Base-by-base conservation (phyloP, 1,139 yeast species). In the Pichia sp. region DNA sequence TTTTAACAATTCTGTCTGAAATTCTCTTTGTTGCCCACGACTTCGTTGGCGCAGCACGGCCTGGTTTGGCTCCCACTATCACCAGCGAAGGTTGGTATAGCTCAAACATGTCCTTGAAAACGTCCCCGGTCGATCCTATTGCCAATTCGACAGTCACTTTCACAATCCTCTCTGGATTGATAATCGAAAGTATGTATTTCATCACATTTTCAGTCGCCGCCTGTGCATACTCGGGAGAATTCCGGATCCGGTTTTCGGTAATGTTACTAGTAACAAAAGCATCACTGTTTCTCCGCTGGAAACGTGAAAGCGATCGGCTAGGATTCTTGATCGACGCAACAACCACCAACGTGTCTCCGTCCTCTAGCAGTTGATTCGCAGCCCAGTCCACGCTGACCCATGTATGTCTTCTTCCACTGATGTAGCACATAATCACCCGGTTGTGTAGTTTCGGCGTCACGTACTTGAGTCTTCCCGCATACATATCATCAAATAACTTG, bases 301-400 rank as follows among this genome's bases (percentile, higher is more conserved):
- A 53, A 38, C 59, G 47, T 2, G 56, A 47, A 26, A 56, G 50
- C 13, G 57, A 51, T 16, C 65, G 60, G 5, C 64, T 64, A n/a
- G 60, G 60, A 32, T 70, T 69, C 47, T 64, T 63, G 71, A 80
- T 67, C 62, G 88, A 69, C 1, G 72, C 66, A 13, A 75, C 63
- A 8, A 87, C 77, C 5, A 87, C 79, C 2, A 87, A 70, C 8
- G 82, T 77, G 65, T 87, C 95, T 7, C 89, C 87, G 62, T 82
- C 72, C 60, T 79, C 81, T 11, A 83, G 67, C 16, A 83, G 71
- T 47, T 73, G 71, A 46, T 72, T 73, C 56, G 86, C 68, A 3
- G 80, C 71, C 86, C 87, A 87, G 66, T 87, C 95, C 49, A 87
- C 70, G 0, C 90, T 84, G 3, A 85, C 89, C 93, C 95, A 87